Conservation (phyloP, 176 grass and related monocot species). For the Alloteropsis semialata region DNA sequence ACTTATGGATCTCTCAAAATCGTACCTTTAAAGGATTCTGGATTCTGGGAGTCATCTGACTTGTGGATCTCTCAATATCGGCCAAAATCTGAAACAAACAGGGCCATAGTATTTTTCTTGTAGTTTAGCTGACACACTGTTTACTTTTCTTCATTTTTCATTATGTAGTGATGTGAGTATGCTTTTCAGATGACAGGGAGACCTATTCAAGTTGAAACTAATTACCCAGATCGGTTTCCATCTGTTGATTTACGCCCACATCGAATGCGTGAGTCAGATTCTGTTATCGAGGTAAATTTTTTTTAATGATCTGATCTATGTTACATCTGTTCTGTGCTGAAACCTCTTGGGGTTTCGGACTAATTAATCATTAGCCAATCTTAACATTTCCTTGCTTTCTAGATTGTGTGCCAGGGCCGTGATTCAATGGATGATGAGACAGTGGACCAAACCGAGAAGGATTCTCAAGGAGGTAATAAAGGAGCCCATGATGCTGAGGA, state of each 20-base stretch:
- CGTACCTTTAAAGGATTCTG: too few species aligned
- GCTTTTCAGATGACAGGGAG: conserved; percentile 82
- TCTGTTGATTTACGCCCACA: conserved; percentile 76
- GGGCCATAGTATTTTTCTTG: not conserved
- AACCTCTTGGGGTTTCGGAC: not conserved
- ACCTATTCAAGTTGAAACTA: conserved; percentile 92
- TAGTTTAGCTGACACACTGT: not conserved
- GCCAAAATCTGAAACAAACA: too few species aligned
- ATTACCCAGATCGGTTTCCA: conserved; percentile 72
- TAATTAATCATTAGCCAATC: not conserved
- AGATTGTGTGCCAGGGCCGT: conserved; percentile 75
- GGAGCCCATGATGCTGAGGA: conserved; percentile 38
- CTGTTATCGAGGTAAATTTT: conserved; percentile 90
- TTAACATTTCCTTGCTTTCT: conserved; percentile 29
- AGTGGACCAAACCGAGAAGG: conserved; percentile 59
- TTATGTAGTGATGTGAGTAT: conserved; percentile 25
- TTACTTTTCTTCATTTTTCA: not conserved
- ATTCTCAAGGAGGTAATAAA: conserved; percentile 53
- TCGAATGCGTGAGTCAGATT: conserved; percentile 84
- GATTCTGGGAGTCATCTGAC: too few species aligned
- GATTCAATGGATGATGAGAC: conserved; percentile 51
- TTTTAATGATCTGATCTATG: conserved; percentile 2
- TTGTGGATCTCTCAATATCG: too few species aligned
- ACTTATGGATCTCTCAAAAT: too few species aligned
- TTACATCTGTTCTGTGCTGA: conserved; percentile 1